phyloP scores from a whole-genome alignment of 2,329 filamentous ascomycete genomes.

The Rutstroemia sp. region DNA sequence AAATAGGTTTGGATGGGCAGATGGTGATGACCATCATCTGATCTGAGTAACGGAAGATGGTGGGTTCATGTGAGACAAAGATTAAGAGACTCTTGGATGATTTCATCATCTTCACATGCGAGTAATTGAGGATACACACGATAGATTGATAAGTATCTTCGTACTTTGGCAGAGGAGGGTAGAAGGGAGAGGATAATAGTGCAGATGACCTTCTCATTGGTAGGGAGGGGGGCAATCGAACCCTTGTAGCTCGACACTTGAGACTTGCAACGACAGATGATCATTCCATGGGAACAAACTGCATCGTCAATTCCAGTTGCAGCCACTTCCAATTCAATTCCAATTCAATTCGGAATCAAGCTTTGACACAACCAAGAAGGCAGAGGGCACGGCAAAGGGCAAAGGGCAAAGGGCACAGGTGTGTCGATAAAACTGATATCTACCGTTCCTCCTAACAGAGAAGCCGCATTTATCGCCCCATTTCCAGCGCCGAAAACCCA shows the following conservation, averaged over 20 bases:
- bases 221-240: not conserved
- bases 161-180: not conserved
- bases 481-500: too few relatives aligned
- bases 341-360: too few relatives aligned
- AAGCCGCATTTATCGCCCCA: slow-evolving; percentile 1
- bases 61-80: slow-evolving; percentile 6
- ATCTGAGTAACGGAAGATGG: not conserved
- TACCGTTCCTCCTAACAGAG: not conserved
- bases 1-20: not conserved
- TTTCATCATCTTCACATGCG: not conserved
- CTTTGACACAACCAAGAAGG: too few relatives aligned
- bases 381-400: too few relatives aligned
- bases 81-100: not conserved
- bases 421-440: slow-evolving; percentile 5
- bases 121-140: not conserved
- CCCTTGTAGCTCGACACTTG: not conserved
- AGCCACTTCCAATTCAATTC: too few relatives aligned
- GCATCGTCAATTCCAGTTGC: too few relatives aligned
- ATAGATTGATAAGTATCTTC: not conserved
- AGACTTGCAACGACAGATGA: slow-evolving; percentile 4
- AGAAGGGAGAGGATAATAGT: not conserved
- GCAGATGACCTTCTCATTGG: slow-evolving; percentile 9
- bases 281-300: slow-evolving; percentile 5
- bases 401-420: not conserved
- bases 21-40: slow-evolving; percentile 7